phyloP scores from a whole-genome alignment of 2,329 filamentous ascomycete species.

The Ramichloridium luteum region DNA sequence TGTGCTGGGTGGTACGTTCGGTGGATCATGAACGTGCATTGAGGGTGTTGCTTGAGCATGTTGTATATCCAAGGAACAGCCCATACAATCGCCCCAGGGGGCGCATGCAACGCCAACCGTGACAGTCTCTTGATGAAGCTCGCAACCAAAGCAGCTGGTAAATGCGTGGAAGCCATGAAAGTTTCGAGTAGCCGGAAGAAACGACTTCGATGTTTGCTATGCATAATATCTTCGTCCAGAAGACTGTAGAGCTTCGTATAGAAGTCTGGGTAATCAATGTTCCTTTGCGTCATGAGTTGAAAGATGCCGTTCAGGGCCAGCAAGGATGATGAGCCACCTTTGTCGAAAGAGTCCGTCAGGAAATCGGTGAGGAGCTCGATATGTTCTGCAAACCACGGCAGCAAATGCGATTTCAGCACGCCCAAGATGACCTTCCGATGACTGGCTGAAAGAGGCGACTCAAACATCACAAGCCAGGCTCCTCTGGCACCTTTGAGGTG shows the following conservation, averaged over 20 bases:
- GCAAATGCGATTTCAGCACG: slow-evolving; percentile 63
- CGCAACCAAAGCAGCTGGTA: slow-evolving; percentile 79
- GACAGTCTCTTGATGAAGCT: slow-evolving; percentile 94
- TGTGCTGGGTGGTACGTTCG: slow-evolving; percentile 37
- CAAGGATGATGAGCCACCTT: slow-evolving; percentile 74
- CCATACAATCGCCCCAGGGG: slow-evolving; percentile 77
- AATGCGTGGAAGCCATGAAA: slow-evolving; percentile 81
- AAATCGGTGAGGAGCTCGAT: slow-evolving; percentile 92
- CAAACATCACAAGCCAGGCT: slow-evolving; percentile 72
- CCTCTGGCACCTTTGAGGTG: slow-evolving; percentile 75
- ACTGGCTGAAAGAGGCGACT: slow-evolving; percentile 51
- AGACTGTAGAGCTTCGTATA: slow-evolving; percentile 90
- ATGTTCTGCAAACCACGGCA: slow-evolving; percentile 70
- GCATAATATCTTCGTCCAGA: slow-evolving; percentile 70
- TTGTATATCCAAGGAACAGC: slow-evolving; percentile 95
- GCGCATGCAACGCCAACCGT: slow-evolving; percentile 71
- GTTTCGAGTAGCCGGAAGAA: slow-evolving; percentile 89
- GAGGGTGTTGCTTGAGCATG: slow-evolving; percentile 75
- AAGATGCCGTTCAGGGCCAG: slow-evolving; percentile 87
- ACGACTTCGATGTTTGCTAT: slow-evolving; percentile 85
- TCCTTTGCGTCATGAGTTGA: slow-evolving; percentile 84
- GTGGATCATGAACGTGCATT: slow-evolving; percentile 93
- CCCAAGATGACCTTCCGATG: slow-evolving; percentile 70
- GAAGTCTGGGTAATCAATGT: slow-evolving; percentile 76
- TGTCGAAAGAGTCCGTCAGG: slow-evolving; percentile 82